Percentiles rank a stretch among this genome's conserved stretches.
phyloP scores from a whole-genome alignment of 2,329 filamentous ascomycete genomes.

The Zymoseptoria tritici region DNA sequence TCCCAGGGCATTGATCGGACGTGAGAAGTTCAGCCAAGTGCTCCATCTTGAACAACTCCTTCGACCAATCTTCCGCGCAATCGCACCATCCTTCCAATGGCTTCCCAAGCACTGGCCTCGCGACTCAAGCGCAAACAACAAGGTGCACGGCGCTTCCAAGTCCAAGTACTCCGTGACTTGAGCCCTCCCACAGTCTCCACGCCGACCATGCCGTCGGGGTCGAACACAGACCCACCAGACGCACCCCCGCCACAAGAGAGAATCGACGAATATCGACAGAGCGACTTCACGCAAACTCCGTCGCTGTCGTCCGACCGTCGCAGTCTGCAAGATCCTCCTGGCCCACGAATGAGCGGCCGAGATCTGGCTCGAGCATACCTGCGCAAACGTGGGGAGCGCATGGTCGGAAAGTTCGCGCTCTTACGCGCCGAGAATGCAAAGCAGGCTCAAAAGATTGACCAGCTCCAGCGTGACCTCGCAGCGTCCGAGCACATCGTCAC shows the following conservation, averaged over 20 bases:
- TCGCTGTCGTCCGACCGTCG: background rate
- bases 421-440: background rate
- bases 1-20: background rate
- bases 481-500: background rate
- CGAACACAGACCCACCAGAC: background rate
- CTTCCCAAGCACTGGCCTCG: background rate
- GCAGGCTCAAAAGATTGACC: background rate
- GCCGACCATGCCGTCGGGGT: background rate
- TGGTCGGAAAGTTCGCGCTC: background rate
- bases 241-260: background rate
- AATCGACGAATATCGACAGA: background rate
- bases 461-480: background rate
- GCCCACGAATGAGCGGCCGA: background rate
- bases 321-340: background rate
- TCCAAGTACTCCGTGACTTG: background rate
- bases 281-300: background rate
- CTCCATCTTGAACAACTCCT: background rate
- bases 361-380: background rate
- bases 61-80: background rate
- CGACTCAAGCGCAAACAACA: background rate
- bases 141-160: background rate
- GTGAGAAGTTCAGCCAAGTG: background rate
- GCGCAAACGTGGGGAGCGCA: background rate
- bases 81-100: background rate
- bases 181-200: background rate